phyloP scores from a whole-genome alignment of 2,329 filamentous ascomycete species.

The Aspergillus aculeatinus region DNA sequence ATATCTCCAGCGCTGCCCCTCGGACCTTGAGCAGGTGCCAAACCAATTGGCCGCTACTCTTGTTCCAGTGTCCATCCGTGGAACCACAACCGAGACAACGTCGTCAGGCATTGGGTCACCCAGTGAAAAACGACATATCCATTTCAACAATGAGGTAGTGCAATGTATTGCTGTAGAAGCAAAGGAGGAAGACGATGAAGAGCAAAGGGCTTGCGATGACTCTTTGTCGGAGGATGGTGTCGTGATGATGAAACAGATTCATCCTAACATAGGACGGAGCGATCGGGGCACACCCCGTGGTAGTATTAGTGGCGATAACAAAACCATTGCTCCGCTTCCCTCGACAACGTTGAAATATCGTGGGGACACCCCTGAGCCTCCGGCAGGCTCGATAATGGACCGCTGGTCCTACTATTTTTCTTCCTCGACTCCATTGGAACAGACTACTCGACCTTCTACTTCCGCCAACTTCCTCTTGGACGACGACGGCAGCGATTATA shows the following conservation, averaged over 20 bases:
- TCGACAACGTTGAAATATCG: conserved; percentile 85
- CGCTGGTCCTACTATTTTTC: conserved; percentile 44
- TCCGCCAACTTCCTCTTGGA: conserved; percentile 66
- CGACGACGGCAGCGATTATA: conserved; percentile 54
- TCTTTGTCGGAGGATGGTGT: conserved; percentile 73
- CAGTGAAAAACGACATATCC: conserved; percentile 74
- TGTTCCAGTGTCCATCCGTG: conserved; percentile 34
- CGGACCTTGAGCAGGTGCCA: conserved; percentile 65
- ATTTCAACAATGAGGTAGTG: conserved; percentile 93
- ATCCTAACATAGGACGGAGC: conserved; percentile 52
- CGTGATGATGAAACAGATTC: conserved; percentile 75
- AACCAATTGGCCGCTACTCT: conserved; percentile 27
- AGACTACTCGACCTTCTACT: conserved; percentile 72
- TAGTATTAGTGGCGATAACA: conserved; percentile 64
- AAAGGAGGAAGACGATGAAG: conserved; percentile 61
- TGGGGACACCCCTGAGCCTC: conserved; percentile 69
- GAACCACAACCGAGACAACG: conserved; percentile 63
- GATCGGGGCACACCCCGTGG: conserved; percentile 55
- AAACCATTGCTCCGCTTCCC: conserved; percentile 83
- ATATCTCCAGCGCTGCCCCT: conserved; percentile 54
- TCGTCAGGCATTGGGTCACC: conserved; percentile 71
- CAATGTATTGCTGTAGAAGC: conserved; percentile 92
- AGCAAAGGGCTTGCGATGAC: conserved; percentile 48
- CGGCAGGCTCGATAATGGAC: conserved; percentile 30
- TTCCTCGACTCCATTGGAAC: conserved; percentile 63